Conservation (phyloP, 192 early-diverging fungal species). For the Oehlia diaphana region DNA sequence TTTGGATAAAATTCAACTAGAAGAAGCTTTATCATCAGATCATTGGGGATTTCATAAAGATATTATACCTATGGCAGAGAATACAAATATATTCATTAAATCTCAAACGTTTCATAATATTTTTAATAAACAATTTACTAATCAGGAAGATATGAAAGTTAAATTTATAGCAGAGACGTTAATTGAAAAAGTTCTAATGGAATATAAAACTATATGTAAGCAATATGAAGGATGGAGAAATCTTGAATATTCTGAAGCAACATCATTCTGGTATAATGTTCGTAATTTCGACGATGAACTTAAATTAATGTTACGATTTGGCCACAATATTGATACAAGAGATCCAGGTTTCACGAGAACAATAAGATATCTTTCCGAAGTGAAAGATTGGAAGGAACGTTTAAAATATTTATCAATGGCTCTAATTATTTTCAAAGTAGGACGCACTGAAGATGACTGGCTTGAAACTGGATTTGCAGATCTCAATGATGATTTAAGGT, state of each 20-base stretch:
- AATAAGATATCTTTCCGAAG: neutral
- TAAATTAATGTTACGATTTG: neutral
- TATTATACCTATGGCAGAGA: neutral
- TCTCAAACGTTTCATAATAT: slow-evolving; percentile 21
- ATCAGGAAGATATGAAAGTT: neutral
- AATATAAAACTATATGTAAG: neutral
- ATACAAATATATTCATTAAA: neutral
- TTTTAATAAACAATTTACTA: neutral
- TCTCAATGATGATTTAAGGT: neutral
- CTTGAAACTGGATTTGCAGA: neutral
- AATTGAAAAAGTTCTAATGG: neutral
- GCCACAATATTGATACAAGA: neutral
- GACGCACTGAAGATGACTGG: neutral
- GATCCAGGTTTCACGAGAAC: neutral
- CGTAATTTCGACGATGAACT: neutral
- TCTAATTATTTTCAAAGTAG: neutral
- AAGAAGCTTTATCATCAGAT: neutral
- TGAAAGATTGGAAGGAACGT: neutral
- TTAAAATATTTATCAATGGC: neutral
- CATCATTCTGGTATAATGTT: slow-evolving; percentile 16
- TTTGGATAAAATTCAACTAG: neutral
- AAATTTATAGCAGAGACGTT: neutral
- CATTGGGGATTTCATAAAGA: slow-evolving; percentile 3
- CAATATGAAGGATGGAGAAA: slow-evolving; percentile 16
- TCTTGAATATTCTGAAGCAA: neutral